phyloP scores from a whole-genome alignment of 176 grass and related monocot genomes.

The Cenchrus americanus region DNA sequence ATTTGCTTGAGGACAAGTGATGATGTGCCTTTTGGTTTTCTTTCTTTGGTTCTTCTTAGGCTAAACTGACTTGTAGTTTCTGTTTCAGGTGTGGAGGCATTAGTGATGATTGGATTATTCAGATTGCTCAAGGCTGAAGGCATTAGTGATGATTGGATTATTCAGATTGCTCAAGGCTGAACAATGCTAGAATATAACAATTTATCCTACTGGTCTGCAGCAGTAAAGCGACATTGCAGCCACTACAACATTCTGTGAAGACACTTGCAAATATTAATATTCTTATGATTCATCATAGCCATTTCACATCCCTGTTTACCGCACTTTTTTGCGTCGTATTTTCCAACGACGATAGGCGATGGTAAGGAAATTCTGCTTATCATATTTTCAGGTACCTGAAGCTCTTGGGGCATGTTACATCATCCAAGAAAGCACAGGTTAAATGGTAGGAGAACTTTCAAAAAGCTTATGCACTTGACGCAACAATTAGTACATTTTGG shows the following conservation, averaged over 20 bases:
- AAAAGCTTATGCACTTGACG: no score
- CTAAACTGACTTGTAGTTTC: constrained; percentile 27
- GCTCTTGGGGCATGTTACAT: constrained; percentile 31
- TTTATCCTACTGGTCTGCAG: constrained; percentile 56
- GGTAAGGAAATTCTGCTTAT: constrained; percentile 8
- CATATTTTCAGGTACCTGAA: constrained; percentile 41
- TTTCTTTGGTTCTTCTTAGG: constrained; percentile 13
- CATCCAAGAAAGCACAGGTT: constrained; percentile 29
- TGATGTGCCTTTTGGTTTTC: constrained; percentile 37
- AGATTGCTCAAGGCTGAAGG: constrained; percentile 67
- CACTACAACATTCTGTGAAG: constrained; percentile 9
- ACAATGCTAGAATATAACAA: constrained; percentile 66
- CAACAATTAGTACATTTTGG: neutral
- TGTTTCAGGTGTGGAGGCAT: constrained; percentile 67
- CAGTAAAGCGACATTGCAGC: neutral
- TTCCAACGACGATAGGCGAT: neutral
- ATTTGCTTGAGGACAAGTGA: constrained; percentile 79
- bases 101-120: constrained; percentile 64
- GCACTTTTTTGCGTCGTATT: neutral
- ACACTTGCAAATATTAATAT: constrained; percentile 22
- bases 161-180: constrained; percentile 62
- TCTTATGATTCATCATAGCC: constrained; percentile 3
- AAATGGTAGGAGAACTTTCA: constrained; percentile 36
- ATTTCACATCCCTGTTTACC: neutral
- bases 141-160: constrained; percentile 66